These are phyloP conservation scores for Dryadomyces quercus-mongolicae DNA, from an alignment of 2,329 filamentous ascomycete species.

Conservation along the genomic window DNA sequence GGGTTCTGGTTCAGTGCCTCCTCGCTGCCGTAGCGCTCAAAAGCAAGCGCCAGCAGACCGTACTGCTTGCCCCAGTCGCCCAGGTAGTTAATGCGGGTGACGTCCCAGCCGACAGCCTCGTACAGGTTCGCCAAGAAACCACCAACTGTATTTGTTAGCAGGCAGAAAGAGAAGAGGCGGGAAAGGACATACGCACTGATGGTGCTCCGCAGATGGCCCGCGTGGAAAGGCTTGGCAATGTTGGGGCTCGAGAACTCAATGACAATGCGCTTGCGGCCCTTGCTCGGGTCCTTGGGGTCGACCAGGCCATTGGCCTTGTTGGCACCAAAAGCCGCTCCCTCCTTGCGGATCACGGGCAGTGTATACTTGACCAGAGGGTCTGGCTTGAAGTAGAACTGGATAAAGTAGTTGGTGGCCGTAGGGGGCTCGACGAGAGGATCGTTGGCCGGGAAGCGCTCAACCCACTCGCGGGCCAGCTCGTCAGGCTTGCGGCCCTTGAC, in stretches of 20 bases:
- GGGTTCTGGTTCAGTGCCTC: slow-evolving; percentile 59
- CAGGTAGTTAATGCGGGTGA: slow-evolving; percentile 63
- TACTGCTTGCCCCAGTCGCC: slow-evolving; percentile 77
- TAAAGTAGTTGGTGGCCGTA: slow-evolving; percentile 51
- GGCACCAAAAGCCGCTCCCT: slow-evolving; percentile 49
- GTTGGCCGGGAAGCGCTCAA: slow-evolving; percentile 40
- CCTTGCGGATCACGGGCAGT: slow-evolving; percentile 56
- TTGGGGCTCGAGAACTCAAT: slow-evolving; percentile 81
- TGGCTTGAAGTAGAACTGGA: slow-evolving; percentile 74
- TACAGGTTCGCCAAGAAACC: slow-evolving; percentile 66
- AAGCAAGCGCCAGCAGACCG: slow-evolving; percentile 60
- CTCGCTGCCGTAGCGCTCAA: slow-evolving; percentile 63
- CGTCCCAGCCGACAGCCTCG: slow-evolving; percentile 59
- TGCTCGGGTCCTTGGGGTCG: slow-evolving; percentile 47
- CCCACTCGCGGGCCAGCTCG: slow-evolving; percentile 50
- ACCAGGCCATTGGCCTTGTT: slow-evolving; percentile 48
- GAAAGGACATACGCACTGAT: slow-evolving; percentile 48
- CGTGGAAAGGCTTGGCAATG: slow-evolving; percentile 77
- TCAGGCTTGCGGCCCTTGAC: slow-evolving; percentile 59
- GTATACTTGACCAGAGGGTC: slow-evolving; percentile 51
- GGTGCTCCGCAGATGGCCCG: slow-evolving; percentile 63
- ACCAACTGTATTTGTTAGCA: slow-evolving; percentile 31
- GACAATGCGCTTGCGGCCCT: slow-evolving; percentile 54
- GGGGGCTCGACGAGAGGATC: slow-evolving; percentile 64
- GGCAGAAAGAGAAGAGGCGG: background rate